Conservation (phyloP, 352 stramenopile species). For the Phytophthora pluvialis region DNA sequence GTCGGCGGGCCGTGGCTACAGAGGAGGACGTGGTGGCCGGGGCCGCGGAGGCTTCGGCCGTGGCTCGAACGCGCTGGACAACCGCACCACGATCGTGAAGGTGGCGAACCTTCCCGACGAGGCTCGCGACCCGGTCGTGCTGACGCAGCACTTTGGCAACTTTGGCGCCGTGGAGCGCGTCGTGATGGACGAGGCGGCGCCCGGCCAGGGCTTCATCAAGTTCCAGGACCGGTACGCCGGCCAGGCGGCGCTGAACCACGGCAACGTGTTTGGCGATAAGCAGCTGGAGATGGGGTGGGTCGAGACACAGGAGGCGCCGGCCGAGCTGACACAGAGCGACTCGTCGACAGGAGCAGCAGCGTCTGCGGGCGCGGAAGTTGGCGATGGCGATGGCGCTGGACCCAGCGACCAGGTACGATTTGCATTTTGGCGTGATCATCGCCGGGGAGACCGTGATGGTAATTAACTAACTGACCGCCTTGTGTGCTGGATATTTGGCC, state of each 20-base stretch:
- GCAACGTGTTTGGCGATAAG: constrained; percentile 61
- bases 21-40: constrained; percentile 58
- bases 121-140: constrained; percentile 70
- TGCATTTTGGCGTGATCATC: constrained; percentile 30
- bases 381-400: neutral
- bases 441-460: neutral
- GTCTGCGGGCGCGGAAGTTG: constrained; percentile 15
- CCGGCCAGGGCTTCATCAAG: constrained; percentile 75
- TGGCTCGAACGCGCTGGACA: constrained; percentile 78
- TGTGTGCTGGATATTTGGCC: constrained; percentile 21
- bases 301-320: constrained; percentile 62
- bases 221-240: constrained; percentile 83
- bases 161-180: constrained; percentile 85
- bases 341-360: constrained; percentile 18
- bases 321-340: constrained; percentile 43
- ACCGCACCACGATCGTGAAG: constrained; percentile 86
- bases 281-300: constrained; percentile 72
- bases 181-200: constrained; percentile 56
- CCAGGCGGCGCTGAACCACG: constrained; percentile 70
- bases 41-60: constrained; percentile 50
- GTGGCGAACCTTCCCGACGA: constrained; percentile 79
- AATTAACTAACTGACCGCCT: constrained; percentile 25
- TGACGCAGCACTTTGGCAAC: constrained; percentile 88
- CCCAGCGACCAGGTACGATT: constrained; percentile 36
- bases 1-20: constrained; percentile 50